A percentile compares a stretch with the other conserved stretches of the same genome.
Evolutionary conservation across 306 rosid species (phyloP).

Genomic region (cucumber (Cucumis sativus)): DNA sequence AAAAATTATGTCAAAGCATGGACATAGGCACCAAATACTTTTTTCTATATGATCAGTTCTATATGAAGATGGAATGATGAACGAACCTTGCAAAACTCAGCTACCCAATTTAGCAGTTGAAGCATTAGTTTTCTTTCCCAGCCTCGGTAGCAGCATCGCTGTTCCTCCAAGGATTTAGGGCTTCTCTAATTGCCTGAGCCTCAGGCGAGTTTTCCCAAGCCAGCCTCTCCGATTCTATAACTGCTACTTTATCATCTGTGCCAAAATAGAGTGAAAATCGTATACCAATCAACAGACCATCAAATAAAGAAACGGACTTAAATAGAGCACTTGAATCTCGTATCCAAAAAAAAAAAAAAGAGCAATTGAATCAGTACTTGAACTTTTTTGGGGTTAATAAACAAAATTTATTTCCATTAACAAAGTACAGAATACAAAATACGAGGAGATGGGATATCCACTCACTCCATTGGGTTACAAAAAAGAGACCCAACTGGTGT

Average conservation of each 20-base stretch:
- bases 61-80: neutral
- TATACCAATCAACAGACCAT: neutral
- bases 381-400: too few species aligned
- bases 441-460: too few species aligned
- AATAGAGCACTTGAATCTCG: neutral
- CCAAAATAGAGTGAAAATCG: neutral
- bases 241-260: constrained; percentile 83
- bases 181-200: constrained; percentile 58
- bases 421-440: too few species aligned
- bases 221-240: constrained; percentile 69
- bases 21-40: neutral
- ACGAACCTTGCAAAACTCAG: constrained; percentile 6
- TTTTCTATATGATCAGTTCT: neutral
- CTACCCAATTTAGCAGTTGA: neutral
- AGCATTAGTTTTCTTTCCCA: constrained; percentile 16
- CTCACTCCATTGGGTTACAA: too few species aligned
- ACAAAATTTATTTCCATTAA: too few species aligned
- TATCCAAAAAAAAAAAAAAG: too few species aligned
- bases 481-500: too few species aligned
- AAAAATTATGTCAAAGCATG: too few species aligned
- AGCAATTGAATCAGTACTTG: neutral
- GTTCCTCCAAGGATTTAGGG: constrained; percentile 48
- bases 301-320: neutral
- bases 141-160: constrained; percentile 19
- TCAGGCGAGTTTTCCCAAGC: constrained; percentile 74